phyloP scores from a whole-genome alignment of 2,329 filamentous ascomycete genomes.

The Cryphonectria parasitica region DNA sequence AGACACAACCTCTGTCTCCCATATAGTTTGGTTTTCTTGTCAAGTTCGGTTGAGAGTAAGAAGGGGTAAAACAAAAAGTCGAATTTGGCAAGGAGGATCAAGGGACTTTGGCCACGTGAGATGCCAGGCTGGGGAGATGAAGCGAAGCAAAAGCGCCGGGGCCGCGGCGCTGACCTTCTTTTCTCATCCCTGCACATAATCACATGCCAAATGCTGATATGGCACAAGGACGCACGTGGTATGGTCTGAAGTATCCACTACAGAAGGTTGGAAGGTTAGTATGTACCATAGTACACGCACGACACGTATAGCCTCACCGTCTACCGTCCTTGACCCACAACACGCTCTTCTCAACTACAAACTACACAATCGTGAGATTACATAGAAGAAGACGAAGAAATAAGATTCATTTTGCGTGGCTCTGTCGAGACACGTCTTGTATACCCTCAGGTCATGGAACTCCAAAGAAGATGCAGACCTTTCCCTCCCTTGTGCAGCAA shows the following conservation, averaged over 20 bases:
- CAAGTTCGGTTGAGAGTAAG: neutral
- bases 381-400: neutral
- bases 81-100: neutral
- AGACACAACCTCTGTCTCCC: neutral
- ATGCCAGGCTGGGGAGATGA: neutral
- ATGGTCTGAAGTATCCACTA: neutral
- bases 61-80: neutral
- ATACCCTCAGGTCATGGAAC: neutral
- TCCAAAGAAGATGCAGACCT: neutral
- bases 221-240: neutral
- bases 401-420: neutral
- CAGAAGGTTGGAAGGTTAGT: neutral
- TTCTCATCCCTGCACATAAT: constrained; percentile 12
- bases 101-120: neutral
- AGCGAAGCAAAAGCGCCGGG: neutral
- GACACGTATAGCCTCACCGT: too few species aligned
- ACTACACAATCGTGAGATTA: neutral
- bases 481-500: neutral
- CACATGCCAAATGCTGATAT: constrained; percentile 24
- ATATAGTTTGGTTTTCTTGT: neutral
- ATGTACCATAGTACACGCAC: too few species aligned
- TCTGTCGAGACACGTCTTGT: neutral
- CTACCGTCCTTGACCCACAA: neutral
- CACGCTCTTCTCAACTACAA: neutral
- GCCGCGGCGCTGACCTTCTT: neutral